phyloP scores from a whole-genome alignment of 768 basidiomycete genomes.

The Tylopilus plumbeoviolaceoides region DNA sequence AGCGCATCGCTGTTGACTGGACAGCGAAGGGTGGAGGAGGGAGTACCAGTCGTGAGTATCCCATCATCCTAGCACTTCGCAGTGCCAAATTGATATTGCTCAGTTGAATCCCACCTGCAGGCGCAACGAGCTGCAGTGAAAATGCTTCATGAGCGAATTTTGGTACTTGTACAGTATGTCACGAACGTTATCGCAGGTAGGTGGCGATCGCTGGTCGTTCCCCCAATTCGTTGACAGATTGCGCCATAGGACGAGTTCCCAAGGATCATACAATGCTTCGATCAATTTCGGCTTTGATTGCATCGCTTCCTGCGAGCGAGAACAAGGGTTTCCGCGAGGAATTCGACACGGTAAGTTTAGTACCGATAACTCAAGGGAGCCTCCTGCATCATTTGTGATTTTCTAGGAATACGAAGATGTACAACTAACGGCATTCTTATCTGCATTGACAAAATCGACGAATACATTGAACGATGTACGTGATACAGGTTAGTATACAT shows the following conservation, averaged over 20 bases:
- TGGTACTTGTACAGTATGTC: constrained; percentile 85
- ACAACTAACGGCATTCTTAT: constrained; percentile 85
- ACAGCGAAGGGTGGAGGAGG: constrained; percentile 83
- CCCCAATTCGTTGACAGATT: not conserved
- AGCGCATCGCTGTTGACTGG: constrained; percentile 97
- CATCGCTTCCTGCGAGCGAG: constrained; percentile 85
- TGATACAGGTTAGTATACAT: not conserved
- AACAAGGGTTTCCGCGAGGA: constrained; percentile 81
- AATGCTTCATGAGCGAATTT: constrained; percentile 92
- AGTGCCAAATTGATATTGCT: constrained; percentile 1
- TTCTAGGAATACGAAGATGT: constrained; percentile 92
- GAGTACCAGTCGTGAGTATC: constrained; percentile 68
- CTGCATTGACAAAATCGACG: constrained; percentile 84
- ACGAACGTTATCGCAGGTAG: constrained; percentile 68
- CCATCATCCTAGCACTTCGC: not conserved
- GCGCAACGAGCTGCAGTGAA: constrained; percentile 93
- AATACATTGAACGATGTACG: constrained; percentile 86
- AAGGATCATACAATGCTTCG: constrained; percentile 81
- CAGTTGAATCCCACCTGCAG: constrained; percentile 88
- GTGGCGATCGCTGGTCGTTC: constrained; percentile 12
- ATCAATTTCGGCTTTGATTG: constrained; percentile 79
- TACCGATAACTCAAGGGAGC: not conserved
- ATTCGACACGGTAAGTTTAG: constrained; percentile 69
- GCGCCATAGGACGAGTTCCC: constrained; percentile 54
- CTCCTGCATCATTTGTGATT: not conserved